phyloP scores from a whole-genome alignment of 2,329 filamentous ascomycete genomes.

The Aspergillus hiratsukae region DNA sequence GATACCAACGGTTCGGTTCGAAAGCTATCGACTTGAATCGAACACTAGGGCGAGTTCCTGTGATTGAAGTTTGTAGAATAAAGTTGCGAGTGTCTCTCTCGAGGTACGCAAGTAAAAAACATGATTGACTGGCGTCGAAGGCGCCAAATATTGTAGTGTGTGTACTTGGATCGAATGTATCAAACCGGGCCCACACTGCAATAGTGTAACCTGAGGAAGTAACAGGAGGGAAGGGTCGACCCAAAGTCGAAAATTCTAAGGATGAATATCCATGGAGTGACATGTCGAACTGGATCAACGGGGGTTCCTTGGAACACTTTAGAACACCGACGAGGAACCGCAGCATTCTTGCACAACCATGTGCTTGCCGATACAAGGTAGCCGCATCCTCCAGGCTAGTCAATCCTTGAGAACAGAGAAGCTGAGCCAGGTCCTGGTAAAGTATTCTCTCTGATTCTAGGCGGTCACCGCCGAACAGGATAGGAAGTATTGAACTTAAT shows the following conservation, averaged over 20 bases:
- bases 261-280: constrained; percentile 84
- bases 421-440: constrained; percentile 63
- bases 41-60: constrained; percentile 78
- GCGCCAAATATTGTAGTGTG: constrained; percentile 96
- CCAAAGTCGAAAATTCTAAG: constrained; percentile 81
- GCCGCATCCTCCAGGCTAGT: constrained; percentile 78
- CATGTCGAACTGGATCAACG: constrained; percentile 91
- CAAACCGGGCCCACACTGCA: constrained; percentile 81
- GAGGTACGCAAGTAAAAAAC: constrained; percentile 88
- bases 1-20: constrained; percentile 78
- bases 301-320: constrained; percentile 68
- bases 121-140: constrained; percentile 86
- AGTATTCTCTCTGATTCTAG: constrained; percentile 53
- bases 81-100: constrained; percentile 92
- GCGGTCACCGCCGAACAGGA: constrained; percentile 57
- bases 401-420: constrained; percentile 69
- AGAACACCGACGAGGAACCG: constrained; percentile 72
- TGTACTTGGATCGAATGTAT: constrained; percentile 74
- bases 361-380: constrained; percentile 61
- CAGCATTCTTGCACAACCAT: constrained; percentile 49
- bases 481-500: constrained; percentile 60
- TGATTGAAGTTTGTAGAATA: constrained; percentile 92
- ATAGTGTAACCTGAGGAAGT: constrained; percentile 82
- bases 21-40: constrained; percentile 84
- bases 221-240: constrained; percentile 76